Base-by-base conservation (phyloP, 106 monocot species). In the Posidonia australis region DNA sequence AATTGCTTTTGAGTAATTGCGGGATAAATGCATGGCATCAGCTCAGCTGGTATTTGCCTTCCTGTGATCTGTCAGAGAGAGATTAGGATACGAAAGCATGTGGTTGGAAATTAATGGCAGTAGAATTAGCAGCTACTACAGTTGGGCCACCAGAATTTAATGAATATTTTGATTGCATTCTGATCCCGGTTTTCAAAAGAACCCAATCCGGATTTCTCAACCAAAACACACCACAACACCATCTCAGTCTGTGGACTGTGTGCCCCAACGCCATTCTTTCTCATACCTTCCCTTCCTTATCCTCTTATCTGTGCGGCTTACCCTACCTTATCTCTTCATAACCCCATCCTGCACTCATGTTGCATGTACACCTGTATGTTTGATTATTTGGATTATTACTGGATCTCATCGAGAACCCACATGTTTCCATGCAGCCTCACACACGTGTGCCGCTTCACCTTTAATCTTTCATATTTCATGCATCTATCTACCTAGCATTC, bases 251-350 rank as follows among this genome's bases (percentile, higher is more conserved):
- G 18, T 18, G 19, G 13, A 5, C 18, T 52, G 52, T 18, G 13
- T 14, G 18, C 52, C 11, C 52, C 52, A 52, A n/a, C n/a, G n/a
- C n/a, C n/a, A n/a, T 14, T 45, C 45, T 45, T 45, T 45, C 45
- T n/a, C n/a, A n/a, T n/a, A n/a, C n/a, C n/a, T n/a, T n/a, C n/a
- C n/a, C n/a, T 45, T 0, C 14, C 52, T n/a, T 52, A 5, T 5
- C 52, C 52, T 14, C 52, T 52, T 52, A 19, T 52, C 52, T 52
- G 52, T 5, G 18, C 18, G 52, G 52, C 14, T 52, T 52, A 52
- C 52, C 13, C 18, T 19, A 52, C 52, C 52, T 52, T 52, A 52
- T 52, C 52, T 52, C 52, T 52, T 52, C 52, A 45, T 45, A 45
- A 45, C 45, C 45, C 45, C 9, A 9, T 45, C 45, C 45, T 45